Base-by-base conservation (phyloP, 345 rosid genomes). In the Ceriops decandra region DNA sequence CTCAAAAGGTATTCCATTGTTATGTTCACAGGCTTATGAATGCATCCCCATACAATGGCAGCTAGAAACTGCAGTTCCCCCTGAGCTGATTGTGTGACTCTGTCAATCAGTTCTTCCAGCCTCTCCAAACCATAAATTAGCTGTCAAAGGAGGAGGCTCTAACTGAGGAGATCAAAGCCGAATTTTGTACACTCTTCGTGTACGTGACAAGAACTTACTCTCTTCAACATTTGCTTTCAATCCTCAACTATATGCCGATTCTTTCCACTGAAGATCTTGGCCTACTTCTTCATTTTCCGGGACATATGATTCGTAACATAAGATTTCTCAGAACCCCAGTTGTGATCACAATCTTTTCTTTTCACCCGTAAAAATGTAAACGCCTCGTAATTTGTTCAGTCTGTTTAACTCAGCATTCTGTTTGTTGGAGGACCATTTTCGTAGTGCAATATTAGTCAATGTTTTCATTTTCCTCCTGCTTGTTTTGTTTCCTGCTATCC, bases 41-140 rank as follows among this genome's bases (percentile, higher is more conserved):
- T 21, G 42, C 71, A n/a, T 69, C 71, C 15, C 79, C 79, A 6
- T 75, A 75, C 52, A 52, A 31, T 53, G 33, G 13, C 30, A 75
- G 52, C 47, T 36, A 51, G 64, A 77, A 70, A 70, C 5, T 42
- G 21, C 46, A 21, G 8, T 15, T 42, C 51, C 11, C 28, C 21
- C 51, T 54, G 30, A 31, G 67, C 21, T 16, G 65, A 70, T 13
- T 62, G 57, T 6, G 21, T 60, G 28, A 67, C 49, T 33, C 67
- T 74, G 21, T 64, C 66, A 7, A 70, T 82, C 68, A 80, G 71
- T 70, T 77, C 78, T 22, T 54, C 30, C 11, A 3, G 30, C 30
- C 66, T 74, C 60, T 69, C 53, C 76, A 64, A 42, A 57, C 81
- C 38, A 65, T 16, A 42, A 52, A 60, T 22, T 58, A 75, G 72